Evolutionary conservation across 306 rosid genomes (phyloP), one percentile per base, ranked within the genome.

Genomic region (Dryas octopetala): DNA sequence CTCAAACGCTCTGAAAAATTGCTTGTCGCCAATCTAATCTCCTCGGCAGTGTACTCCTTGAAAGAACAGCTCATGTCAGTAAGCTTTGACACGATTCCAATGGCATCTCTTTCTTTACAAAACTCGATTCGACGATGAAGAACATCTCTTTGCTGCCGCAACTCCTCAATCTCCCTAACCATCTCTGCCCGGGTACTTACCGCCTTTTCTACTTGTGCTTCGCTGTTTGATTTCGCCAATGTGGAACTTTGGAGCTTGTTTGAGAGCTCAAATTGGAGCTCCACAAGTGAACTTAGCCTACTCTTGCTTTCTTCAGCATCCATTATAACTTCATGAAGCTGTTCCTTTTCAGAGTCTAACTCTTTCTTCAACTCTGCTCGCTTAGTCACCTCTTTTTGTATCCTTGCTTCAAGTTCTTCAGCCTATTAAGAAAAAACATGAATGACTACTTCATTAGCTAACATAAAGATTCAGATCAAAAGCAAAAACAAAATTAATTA

Each of bases 61-160:
- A 85, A 88, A 23, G 79, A 62, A 13, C 84, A 79, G 12, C 76
- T 40, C 9, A 50, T 62, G 54, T 87, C 87, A 2, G 57, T 71
- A 9, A 82, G 15, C 85, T 82, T 91, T 0, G 88, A 81, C 0
- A 83, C 88, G 91, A 83, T 91, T 60, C 91, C 91, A 7, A 91
- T 89, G 8, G 89, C 97, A 54, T 94, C 97, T 61, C 86, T 90
- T 12, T 91, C 96, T 55, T 80, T 87, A 58, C 98, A 94, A 32
- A 94, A 94, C 85, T 88, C 97, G 1, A 94, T 85, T 73, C 98
- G 85, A 44, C 97, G 79, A 32, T 77, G 83, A 26, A 94, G 72
- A 59, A 94, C 93, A 7, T 90, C 95, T 59, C 90, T 88, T 47
- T 91, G 95, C 65, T 79, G 75, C 80, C 97, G 65, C 32, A 94